Conservation (phyloP, 2,329 filamentous ascomycete species). For the Fusarium sp. region DNA sequence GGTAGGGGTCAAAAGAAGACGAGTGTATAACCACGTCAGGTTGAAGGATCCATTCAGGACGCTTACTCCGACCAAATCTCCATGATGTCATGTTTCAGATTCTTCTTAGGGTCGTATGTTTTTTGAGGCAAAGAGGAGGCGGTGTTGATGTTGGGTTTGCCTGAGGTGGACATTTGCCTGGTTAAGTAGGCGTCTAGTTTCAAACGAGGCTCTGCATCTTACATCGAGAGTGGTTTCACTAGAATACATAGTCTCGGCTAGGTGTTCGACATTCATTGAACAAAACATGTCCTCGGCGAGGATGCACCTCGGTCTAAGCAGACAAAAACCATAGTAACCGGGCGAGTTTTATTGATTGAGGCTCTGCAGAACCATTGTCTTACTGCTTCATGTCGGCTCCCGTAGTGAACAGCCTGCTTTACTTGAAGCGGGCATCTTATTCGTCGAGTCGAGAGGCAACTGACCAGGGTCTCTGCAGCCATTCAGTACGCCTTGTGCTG, state of each 20-base stretch:
- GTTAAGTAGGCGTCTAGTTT: neutral
- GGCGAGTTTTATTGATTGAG: neutral
- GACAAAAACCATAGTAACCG: neutral
- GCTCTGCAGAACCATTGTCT: neutral
- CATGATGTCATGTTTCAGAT: neutral
- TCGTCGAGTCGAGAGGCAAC: neutral
- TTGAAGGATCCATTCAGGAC: neutral
- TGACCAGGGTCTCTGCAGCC: neutral
- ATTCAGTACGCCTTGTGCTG: neutral
- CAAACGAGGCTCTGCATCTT: neutral
- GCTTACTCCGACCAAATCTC: neutral
- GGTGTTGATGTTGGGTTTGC: neutral
- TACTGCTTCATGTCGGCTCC: neutral
- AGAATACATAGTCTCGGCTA: neutral
- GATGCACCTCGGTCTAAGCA: neutral
- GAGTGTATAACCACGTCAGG: neutral
- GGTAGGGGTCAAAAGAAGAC: slow-evolving; percentile 2
- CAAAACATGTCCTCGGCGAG: neutral
- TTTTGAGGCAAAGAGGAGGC: neutral
- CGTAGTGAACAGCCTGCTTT: neutral
- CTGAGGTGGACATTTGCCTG: neutral
- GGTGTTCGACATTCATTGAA: neutral
- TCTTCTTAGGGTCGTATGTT: neutral
- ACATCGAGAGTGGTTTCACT: neutral
- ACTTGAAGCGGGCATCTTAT: neutral